Conservation (phyloP, 2,329 filamentous ascomycete genomes). For the Pyrenochaeta sp. region DNA sequence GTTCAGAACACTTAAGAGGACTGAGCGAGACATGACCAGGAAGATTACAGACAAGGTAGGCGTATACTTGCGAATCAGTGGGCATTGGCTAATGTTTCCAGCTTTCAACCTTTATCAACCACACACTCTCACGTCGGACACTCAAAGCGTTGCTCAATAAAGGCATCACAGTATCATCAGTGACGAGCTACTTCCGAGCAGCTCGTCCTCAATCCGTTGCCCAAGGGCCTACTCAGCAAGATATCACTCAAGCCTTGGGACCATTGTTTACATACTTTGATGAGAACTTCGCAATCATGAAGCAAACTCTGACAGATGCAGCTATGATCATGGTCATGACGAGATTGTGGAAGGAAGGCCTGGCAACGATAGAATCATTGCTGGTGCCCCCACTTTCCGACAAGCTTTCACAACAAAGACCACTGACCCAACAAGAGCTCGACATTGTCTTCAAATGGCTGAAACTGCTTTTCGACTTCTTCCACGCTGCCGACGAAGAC, state of each 20-base stretch:
- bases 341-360: constrained; percentile 94
- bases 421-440: constrained; percentile 84
- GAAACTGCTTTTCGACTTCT: constrained; percentile 88
- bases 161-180: constrained; percentile 74
- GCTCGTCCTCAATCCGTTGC: constrained; percentile 57
- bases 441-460: constrained; percentile 97
- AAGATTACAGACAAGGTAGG: constrained; percentile 96
- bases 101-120: constrained; percentile 92
- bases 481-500: constrained; percentile 89
- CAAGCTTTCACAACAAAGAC: constrained; percentile 86
- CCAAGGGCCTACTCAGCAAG: constrained; percentile 69
- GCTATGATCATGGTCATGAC: constrained; percentile 99
- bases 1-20: constrained; percentile 92
- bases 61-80: constrained; percentile 3
- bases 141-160: constrained; percentile 76
- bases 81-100: constrained; percentile 46
- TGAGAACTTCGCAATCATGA: constrained; percentile 99
- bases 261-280: constrained; percentile 94
- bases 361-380: constrained; percentile 87
- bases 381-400: constrained; percentile 94
- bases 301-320: constrained; percentile 88
- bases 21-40: constrained; percentile 96
- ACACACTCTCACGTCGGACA: constrained; percentile 83
- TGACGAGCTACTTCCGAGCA: constrained; percentile 69
- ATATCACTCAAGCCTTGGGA: constrained; percentile 81